Conservation (phyloP, 768 basidiomycete genomes). For the Russula sp. region DNA sequence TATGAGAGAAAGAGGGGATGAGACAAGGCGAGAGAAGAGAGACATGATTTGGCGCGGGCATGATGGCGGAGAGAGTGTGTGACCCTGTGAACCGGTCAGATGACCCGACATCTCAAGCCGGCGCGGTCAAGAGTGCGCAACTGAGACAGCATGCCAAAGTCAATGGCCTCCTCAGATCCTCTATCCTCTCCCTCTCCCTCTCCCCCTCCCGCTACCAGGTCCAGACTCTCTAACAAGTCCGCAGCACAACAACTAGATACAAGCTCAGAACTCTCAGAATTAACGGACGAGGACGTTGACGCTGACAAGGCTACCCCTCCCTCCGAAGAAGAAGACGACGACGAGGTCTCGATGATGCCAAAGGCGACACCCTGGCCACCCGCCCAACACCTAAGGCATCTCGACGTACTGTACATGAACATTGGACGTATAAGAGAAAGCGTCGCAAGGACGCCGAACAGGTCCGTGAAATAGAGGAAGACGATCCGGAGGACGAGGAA, state of each 20-base stretch:
- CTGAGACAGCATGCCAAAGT: constrained; percentile 42
- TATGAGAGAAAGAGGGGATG: constrained; percentile 10
- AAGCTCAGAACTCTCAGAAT: constrained; percentile 78
- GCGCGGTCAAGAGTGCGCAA: neutral
- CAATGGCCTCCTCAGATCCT: constrained; percentile 61
- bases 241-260: constrained; percentile 47
- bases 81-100: constrained; percentile 13
- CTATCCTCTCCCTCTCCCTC: constrained; percentile 69
- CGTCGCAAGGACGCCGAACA: constrained; percentile 37
- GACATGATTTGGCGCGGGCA: constrained; percentile 13
- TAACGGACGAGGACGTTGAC: constrained; percentile 79
- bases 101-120: neutral
- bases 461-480: constrained; percentile 36
- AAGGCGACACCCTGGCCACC: constrained; percentile 31
- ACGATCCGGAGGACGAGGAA: constrained; percentile 44
- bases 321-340: constrained; percentile 26
- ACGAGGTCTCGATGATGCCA: constrained; percentile 29
- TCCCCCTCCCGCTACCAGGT: constrained; percentile 44
- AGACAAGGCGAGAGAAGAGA: constrained; percentile 10
- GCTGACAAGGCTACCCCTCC: constrained; percentile 34
- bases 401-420: constrained; percentile 68
- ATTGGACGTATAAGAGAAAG: constrained; percentile 57
- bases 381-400: constrained; percentile 44
- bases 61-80: neutral
- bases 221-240: constrained; percentile 32